Evolutionary conservation across 148 eudicot genomes (phyloP), one percentile per base, ranked within the genome.

Genomic region (Rhododendron williamsianum): DNA sequence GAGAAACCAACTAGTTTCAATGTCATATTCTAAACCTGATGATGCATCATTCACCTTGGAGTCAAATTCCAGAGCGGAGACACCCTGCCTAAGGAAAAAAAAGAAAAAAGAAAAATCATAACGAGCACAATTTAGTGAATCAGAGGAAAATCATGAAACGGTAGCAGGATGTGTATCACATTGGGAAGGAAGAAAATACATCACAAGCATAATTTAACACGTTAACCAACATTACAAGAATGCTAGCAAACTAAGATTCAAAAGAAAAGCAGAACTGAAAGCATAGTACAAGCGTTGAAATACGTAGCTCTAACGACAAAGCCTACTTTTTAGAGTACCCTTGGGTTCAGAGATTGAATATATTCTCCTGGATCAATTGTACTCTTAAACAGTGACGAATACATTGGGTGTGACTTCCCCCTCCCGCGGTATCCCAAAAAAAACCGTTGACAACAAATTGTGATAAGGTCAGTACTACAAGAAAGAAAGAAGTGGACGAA

Each of bases 11-110:
- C 3, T 27, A 84, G 78, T 80, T 76, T 76, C 63, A 84, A 63
- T 76, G 25, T 16, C 82, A 52, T 79, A 48, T 23, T 21, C 21
- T n/a, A 27, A 35, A 84, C 82, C 10, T 78, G 13, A 76, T 23
- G 54, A 43, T 30, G 38, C 33, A 86, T 73, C 35, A 82, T 35
- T 86, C 87, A 95, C 98, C 99, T 95, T 90, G 38, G 87, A 86
- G 89, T 96, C 98, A 92, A 96, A 95, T 84, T 96, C 95, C 85
- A 95, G 74, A 72, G 95, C 93, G 27, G 98, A 87, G 74, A 94
- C 84, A 27, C 97, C 99, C 63, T 84, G 87, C 89, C 98, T 95
- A 88, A 77, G 36, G 74, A 46, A n/a, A 74, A 87, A 33, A 10
- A 80, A 80, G 65, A 54, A 23, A 33, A 46, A n/a, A 80, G 16